Evolutionary conservation across 345 rosid genomes (phyloP), one percentile per base, ranked within the genome.

Genomic region (Pseudoturritis turrita): DNA sequence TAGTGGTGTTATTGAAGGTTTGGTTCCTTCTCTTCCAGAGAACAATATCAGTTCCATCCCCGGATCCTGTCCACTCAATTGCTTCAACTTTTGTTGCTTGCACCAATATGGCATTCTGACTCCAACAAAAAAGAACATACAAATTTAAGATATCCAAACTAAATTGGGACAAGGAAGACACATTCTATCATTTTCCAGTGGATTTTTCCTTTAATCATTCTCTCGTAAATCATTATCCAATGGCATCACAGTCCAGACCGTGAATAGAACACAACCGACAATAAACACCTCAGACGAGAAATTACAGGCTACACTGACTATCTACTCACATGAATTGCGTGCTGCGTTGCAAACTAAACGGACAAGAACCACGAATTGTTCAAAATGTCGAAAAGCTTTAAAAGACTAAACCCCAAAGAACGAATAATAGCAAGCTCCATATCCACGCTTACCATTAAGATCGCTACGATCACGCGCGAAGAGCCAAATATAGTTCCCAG

Each of bases 41-140:
- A 73, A 89, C 69, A 37, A 88, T 83, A 68, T 87, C 94, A 28
- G 68, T 75, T 65, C 97, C 98, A 72, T 93, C 97, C 56, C 94
- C 94, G 5, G 96, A 90, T 35, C 84, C 85, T 3, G 98, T 84
- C 98, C 98, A 93, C 69, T 78, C 73, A 65, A 93, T 77, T 4
- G 88, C 98, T 78, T 90, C 93, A 73, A 90, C 94, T 60, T 83
- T 85, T 29, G 88, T 71, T 51, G 78, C 81, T 68, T 89, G 97
- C 78, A 81, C 68, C 74, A 93, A 90, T 60, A 85, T 81, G 53
- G 87, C 88, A 85, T 82, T 88, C 97, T 89, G 97, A 84, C 97
- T 86, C 97, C 98, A 93, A 89, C 87, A 86, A 88, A 93, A 88
- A 77, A 78, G 46, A n/a, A 78, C 73, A 75, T 73, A 65, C 65